Conservation (phyloP, 2,329 filamentous ascomycete species). For the Ophiostoma sp. region DNA sequence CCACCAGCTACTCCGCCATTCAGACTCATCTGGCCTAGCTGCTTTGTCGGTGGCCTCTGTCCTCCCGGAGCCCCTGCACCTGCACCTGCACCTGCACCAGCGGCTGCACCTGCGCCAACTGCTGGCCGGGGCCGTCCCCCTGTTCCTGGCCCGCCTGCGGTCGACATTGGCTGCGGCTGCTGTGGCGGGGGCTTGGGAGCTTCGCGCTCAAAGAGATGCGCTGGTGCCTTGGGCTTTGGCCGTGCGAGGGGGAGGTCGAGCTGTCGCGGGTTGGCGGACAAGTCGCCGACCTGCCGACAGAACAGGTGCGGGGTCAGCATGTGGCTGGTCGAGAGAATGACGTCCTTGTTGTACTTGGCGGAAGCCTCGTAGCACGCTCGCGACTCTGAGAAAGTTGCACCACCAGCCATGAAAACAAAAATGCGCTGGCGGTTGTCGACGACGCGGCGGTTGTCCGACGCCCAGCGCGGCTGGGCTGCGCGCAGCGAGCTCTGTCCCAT, state of each 20-base stretch:
- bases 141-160: conserved; percentile 18
- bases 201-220: conserved; percentile 75
- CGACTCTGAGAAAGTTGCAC: conserved; percentile 87
- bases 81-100: conserved; percentile 18
- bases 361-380: conserved; percentile 85
- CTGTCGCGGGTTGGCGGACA: conserved; percentile 67
- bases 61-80: conserved; percentile 35
- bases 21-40: conserved; percentile 53
- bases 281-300: conserved; percentile 72
- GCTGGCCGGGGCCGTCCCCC: conserved; percentile 1
- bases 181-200: conserved; percentile 45
- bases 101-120: conserved; percentile 23
- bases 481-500: conserved; percentile 69
- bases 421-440: conserved; percentile 83
- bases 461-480: conserved; percentile 92
- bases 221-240: conserved; percentile 74
- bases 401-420: conserved; percentile 91
- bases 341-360: conserved; percentile 64
- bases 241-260: conserved; percentile 77
- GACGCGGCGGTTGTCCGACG: conserved; percentile 66
- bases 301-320: conserved; percentile 86
- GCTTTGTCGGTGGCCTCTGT: conserved; percentile 46
- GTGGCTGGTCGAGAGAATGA: conserved; percentile 85
- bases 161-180: conserved; percentile 13
- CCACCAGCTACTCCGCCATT: conserved; percentile 26